These are phyloP conservation scores for Beauveria asiatica DNA, from an alignment of 2,329 filamentous ascomycete species.

Conservation along the genomic window DNA sequence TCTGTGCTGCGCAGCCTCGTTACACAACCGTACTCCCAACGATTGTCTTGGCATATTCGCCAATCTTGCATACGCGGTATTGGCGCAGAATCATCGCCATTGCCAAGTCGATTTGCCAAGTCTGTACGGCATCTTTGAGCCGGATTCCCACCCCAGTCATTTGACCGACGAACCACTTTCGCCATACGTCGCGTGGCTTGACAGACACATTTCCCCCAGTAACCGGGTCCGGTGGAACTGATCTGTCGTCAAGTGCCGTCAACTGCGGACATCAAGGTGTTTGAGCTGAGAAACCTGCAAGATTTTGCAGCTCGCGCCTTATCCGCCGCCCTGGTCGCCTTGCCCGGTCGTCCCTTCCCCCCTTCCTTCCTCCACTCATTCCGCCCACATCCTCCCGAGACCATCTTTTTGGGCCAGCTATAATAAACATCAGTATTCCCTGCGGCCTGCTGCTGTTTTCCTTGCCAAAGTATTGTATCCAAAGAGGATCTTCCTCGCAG, in stretches of 20 bases:
- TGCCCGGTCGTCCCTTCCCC: background rate
- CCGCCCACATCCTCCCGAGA: background rate
- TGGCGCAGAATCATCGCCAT: background rate
- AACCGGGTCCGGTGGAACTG: background rate
- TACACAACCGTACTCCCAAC: background rate
- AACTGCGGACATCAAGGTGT: slow-evolving; percentile 9
- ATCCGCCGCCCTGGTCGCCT: background rate
- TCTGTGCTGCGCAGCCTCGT: background rate
- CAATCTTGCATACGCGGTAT: background rate
- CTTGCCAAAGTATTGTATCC: background rate
- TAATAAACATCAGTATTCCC: slow-evolving; percentile 1
- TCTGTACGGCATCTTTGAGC: slow-evolving; percentile 5
- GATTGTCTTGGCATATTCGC: background rate
- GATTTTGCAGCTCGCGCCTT: slow-evolving; percentile 4
- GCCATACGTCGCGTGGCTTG: background rate
- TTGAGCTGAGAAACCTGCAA: slow-evolving; percentile 6
- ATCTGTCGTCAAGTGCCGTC: background rate
- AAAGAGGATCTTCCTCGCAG: background rate
- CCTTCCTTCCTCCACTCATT: background rate
- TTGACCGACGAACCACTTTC: background rate
- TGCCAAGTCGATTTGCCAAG: slow-evolving; percentile 8
- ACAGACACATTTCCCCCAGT: background rate
- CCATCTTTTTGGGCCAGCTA: background rate
- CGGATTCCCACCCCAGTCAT: background rate
- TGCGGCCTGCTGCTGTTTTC: background rate